These are phyloP conservation scores for Magnolia officinalis DNA, from an alignment of 164 flowering plant species.

Conservation along the genomic window DNA sequence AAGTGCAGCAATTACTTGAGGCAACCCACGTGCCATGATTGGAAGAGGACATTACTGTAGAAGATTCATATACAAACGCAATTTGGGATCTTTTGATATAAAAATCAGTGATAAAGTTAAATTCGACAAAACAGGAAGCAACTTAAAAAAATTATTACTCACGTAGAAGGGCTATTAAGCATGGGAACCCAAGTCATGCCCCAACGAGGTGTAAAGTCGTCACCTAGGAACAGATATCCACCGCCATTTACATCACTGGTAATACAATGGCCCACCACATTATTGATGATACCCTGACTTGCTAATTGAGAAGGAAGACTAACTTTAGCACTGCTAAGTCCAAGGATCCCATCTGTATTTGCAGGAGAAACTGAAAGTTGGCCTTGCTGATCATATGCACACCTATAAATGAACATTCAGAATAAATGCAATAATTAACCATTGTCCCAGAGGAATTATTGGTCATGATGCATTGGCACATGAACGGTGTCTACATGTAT, in stretches of 20 bases:
- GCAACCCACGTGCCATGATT: neutral
- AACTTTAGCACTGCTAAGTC: constrained; percentile 60
- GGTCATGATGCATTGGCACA: neutral
- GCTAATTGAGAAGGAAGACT: constrained; percentile 78
- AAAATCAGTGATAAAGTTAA: neutral
- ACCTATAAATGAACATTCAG: constrained; percentile 33
- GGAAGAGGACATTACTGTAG: neutral
- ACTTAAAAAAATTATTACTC: constrained; percentile 24
- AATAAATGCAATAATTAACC: neutral
- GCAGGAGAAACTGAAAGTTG: constrained; percentile 50
- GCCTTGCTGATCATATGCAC: constrained; percentile 89
- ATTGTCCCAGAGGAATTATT: neutral
- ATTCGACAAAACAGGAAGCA: neutral
- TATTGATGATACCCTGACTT: constrained; percentile 49
- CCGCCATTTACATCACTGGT: constrained; percentile 31
- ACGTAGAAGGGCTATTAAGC: constrained; percentile 45
- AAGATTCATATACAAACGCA: too few relatives aligned
- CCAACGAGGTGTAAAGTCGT: constrained; percentile 52
- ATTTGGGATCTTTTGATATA: neutral
- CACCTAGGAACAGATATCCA: constrained; percentile 76
- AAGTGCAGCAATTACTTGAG: neutral
- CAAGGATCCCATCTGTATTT: constrained; percentile 77
- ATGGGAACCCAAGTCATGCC: constrained; percentile 81
- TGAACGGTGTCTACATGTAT: neutral
- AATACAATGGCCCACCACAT: constrained; percentile 76